These are phyloP conservation scores for Escovopsis weberi DNA, from an alignment of 2,329 filamentous ascomycete genomes.

Conservation along the genomic window DNA sequence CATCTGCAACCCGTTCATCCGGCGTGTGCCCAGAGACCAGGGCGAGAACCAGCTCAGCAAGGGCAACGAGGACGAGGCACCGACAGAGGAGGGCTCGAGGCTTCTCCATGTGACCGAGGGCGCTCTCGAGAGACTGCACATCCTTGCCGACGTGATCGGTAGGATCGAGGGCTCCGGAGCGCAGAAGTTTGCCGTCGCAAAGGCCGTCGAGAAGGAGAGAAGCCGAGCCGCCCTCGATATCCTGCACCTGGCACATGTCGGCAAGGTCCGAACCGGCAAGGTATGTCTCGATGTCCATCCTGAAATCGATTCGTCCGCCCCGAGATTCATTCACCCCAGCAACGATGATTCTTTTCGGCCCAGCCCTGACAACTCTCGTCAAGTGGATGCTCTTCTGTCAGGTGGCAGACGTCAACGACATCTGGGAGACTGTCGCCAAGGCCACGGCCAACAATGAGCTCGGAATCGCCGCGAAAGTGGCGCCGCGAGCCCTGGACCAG, in stretches of 20 bases:
- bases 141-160: conserved; percentile 34
- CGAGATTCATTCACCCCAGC: neutral
- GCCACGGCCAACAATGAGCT: conserved; percentile 56
- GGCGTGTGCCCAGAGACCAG: conserved; percentile 18
- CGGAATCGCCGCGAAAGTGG: conserved; percentile 58
- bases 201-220: conserved; percentile 35
- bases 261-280: conserved; percentile 51
- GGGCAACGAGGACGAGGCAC: conserved; percentile 35
- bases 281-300: conserved; percentile 17
- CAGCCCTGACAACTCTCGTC: neutral
- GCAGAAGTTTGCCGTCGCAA: conserved; percentile 22
- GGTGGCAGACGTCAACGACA: conserved; percentile 37
- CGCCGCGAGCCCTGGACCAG: conserved; percentile 35
- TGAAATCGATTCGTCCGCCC: neutral
- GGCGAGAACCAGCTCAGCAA: conserved; percentile 22
- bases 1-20: conserved; percentile 48
- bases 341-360: neutral
- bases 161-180: conserved; percentile 24
- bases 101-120: conserved; percentile 34
- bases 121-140: conserved; percentile 34
- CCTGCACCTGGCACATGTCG: conserved; percentile 42
- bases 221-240: conserved; percentile 39
- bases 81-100: conserved; percentile 30
- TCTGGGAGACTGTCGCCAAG: conserved; percentile 52
- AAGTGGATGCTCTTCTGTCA: conserved; percentile 64